Percentiles rank a stretch among this genome's conserved stretches.
phyloP scores from a whole-genome alignment of 164 flowering plant species.

The Aristolochia contorta region DNA sequence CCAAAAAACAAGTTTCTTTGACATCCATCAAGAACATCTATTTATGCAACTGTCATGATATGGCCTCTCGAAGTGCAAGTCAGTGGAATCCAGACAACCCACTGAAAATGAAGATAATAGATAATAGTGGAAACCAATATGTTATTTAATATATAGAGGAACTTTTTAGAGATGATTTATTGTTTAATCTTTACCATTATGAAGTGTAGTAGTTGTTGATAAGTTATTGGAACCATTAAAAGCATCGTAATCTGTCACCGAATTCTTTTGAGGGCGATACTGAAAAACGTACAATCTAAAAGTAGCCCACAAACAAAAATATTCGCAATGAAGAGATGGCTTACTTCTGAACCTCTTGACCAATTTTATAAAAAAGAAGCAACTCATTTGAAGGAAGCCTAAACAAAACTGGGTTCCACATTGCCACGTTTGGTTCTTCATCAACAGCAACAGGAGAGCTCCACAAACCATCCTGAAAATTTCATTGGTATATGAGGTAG shows the following conservation, averaged over 20 bases:
- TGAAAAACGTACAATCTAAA: not conserved
- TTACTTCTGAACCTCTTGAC: constrained; percentile 80
- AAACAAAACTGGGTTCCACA: constrained; percentile 95
- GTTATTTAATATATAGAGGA: too few species aligned
- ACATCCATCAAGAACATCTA: too few species aligned
- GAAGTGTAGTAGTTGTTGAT: too few species aligned
- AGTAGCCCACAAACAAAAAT: not conserved
- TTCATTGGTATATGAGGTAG: constrained; percentile 5
- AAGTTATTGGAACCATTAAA: not conserved
- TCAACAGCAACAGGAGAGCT: constrained; percentile 53
- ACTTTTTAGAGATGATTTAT: too few species aligned
- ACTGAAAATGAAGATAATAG: too few species aligned
- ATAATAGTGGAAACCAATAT: too few species aligned
- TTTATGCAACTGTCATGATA: too few species aligned
- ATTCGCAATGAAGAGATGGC: constrained; percentile 10
- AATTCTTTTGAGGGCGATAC: not conserved
- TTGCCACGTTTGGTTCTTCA: constrained; percentile 59
- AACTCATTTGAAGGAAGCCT: constrained; percentile 67
- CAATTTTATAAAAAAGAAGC: constrained; percentile 78
- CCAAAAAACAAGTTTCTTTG: too few species aligned
- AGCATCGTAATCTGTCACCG: not conserved
- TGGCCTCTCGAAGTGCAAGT: too few species aligned
- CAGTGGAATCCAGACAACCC: too few species aligned
- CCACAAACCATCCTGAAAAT: constrained; percentile 74
- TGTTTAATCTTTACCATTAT: too few species aligned